phyloP scores from a whole-genome alignment of 108 stramenopile species.

The Cylindrotheca closterium region DNA sequence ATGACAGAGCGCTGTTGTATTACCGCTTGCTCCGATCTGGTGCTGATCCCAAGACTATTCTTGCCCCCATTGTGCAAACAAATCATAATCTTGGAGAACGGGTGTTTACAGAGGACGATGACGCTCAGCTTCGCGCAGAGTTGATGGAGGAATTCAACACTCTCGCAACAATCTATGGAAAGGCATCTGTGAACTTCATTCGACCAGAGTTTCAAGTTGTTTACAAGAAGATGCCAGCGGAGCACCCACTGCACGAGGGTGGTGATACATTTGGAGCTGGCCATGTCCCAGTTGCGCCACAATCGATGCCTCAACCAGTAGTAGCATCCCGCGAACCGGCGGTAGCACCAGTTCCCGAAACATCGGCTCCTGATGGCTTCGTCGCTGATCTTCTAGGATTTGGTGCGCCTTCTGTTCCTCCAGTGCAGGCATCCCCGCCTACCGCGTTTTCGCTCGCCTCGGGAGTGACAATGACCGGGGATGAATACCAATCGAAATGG shows the following conservation, averaged over 20 bases:
- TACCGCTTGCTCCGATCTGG: constrained; percentile 88
- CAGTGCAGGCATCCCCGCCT: constrained; percentile 37
- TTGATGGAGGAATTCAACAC: constrained; percentile 96
- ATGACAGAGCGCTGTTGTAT: constrained; percentile 97
- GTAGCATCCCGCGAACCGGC: constrained; percentile 9
- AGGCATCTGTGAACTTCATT: constrained; percentile 89
- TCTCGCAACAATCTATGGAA: constrained; percentile 92
- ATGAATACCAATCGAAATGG: constrained; percentile 88
- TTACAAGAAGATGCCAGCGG: constrained; percentile 69
- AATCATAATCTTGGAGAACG: constrained; percentile 15
- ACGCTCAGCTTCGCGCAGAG: constrained; percentile 61
- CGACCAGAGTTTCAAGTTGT: constrained; percentile 76
- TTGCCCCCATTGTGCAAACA: constrained; percentile 63
- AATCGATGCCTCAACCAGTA: constrained; percentile 19
- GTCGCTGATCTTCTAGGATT: constrained; percentile 72
- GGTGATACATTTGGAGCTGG: constrained; percentile 1
- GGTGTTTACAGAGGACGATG: constrained; percentile 86
- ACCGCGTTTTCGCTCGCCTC: constrained; percentile 43
- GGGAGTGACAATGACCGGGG: constrained; percentile 64
- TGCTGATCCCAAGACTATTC: constrained; percentile 73
- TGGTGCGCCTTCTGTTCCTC: constrained; percentile 35
- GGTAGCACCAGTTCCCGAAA: background rate
- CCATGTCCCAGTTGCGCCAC: constrained; percentile 33
- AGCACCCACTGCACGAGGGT: constrained; percentile 62
- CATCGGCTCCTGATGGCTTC: constrained; percentile 17